These are phyloP conservation scores for Penicillium fimorum DNA, from an alignment of 495 filamentous ascomycete genomes.

Conservation along the genomic window DNA sequence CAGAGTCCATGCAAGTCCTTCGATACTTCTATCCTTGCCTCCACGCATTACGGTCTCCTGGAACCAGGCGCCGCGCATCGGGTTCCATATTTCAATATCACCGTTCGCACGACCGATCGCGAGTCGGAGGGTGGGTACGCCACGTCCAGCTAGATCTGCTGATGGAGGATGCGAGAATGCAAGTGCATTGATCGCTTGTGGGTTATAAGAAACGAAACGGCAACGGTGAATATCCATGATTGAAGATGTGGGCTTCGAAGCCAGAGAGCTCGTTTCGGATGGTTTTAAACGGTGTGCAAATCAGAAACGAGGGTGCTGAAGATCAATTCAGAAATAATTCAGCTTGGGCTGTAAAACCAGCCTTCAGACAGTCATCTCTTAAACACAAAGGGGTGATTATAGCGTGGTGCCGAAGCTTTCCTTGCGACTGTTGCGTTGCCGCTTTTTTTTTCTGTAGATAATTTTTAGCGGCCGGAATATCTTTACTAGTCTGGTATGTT, in stretches of 20 bases:
- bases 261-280: slow-evolving; percentile 17
- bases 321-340: slow-evolving; percentile 26
- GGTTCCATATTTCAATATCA: slow-evolving; percentile 98
- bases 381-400: slow-evolving; percentile 9
- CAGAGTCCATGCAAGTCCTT: slow-evolving; percentile 89
- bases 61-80: slow-evolving; percentile 77
- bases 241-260: slow-evolving; percentile 18
- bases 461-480: slow-evolving; percentile 37
- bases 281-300: slow-evolving; percentile 15
- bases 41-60: slow-evolving; percentile 85
- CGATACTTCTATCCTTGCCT: slow-evolving; percentile 81
- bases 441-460: slow-evolving; percentile 35
- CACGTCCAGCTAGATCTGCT: slow-evolving; percentile 47
- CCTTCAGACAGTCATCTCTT: slow-evolving; percentile 41
- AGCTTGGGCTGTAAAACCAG: slow-evolving; percentile 28
- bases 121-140: slow-evolving; percentile 63
- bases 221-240: slow-evolving; percentile 95
- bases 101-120: slow-evolving; percentile 93
- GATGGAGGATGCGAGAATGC: slow-evolving; percentile 84
- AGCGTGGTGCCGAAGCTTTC: slow-evolving; percentile 24
- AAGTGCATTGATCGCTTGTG: slow-evolving; percentile 88
- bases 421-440: slow-evolving; percentile 21
- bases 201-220: slow-evolving; percentile 92
- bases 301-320: slow-evolving; percentile 11
- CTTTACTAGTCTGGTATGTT: slow-evolving; percentile 18